Evolutionary conservation across 495 filamentous ascomycete genomes (phyloP).

Genomic region (Sphaerosporella brunnea): DNA sequence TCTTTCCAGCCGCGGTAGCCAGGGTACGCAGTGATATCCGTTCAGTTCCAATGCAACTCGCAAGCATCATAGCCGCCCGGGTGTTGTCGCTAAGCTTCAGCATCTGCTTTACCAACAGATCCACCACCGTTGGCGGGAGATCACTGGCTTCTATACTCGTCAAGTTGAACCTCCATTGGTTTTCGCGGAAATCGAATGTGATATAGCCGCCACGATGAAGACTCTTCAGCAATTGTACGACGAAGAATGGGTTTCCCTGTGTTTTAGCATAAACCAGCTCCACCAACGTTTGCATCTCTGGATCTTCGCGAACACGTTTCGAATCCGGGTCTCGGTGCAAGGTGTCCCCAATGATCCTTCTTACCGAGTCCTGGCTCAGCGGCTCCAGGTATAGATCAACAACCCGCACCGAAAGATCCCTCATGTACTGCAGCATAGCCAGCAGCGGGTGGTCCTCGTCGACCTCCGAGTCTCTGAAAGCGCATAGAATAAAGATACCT

Average conservation of each 20-base stretch:
- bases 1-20: constrained; percentile 21
- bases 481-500: constrained; percentile 25
- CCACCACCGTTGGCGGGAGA: constrained; percentile 24
- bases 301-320: constrained; percentile 16
- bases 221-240: constrained; percentile 24
- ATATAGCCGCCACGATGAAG: constrained; percentile 23
- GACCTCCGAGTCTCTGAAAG: constrained; percentile 24
- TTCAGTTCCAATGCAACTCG: constrained; percentile 23
- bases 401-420: constrained; percentile 19
- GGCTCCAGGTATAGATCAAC: constrained; percentile 23
- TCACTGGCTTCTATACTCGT: constrained; percentile 23
- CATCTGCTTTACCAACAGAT: constrained; percentile 25
- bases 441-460: constrained; percentile 22
- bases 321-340: constrained; percentile 23
- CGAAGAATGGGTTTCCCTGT: constrained; percentile 25
- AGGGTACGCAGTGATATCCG: constrained; percentile 21
- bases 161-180: constrained; percentile 25
- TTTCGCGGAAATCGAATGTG: constrained; percentile 21
- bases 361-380: constrained; percentile 22
- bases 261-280: constrained; percentile 25
- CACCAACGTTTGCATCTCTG: constrained; percentile 25
- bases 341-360: constrained; percentile 25
- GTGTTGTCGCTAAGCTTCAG: constrained; percentile 21
- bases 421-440: constrained; percentile 23
- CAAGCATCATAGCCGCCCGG: constrained; percentile 22